Evolutionary conservation across 1,139 yeast genomes (phyloP).

Genomic region (Blastobotrys apis): DNA sequence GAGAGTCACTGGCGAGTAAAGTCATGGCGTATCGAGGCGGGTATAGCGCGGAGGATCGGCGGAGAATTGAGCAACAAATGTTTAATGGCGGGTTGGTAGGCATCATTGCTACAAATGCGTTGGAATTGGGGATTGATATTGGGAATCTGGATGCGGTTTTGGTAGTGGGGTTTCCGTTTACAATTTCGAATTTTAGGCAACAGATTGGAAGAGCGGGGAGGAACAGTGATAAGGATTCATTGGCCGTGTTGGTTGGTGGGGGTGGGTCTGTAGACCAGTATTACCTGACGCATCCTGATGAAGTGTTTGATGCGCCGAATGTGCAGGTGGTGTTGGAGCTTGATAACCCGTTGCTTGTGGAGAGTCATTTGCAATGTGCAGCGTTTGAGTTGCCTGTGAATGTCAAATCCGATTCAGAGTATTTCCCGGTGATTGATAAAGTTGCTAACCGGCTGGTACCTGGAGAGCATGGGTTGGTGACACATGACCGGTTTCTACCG

Average conservation of each 20-base stretch:
- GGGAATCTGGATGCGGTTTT: constrained; percentile 89
- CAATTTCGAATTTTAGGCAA: constrained; percentile 83
- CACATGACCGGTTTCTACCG: constrained; percentile 59
- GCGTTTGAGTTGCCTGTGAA: constrained; percentile 75
- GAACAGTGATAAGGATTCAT: constrained; percentile 46
- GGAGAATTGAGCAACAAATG: constrained; percentile 85
- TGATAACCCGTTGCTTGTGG: constrained; percentile 54
- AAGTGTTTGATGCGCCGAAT: constrained; percentile 46
- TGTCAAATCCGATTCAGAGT: constrained; percentile 48
- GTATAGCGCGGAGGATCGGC: constrained; percentile 76
- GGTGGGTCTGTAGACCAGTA: constrained; percentile 84
- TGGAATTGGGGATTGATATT: constrained; percentile 92
- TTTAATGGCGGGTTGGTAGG: constrained; percentile 80
- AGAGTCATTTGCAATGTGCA: constrained; percentile 89
- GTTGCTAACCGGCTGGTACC: constrained; percentile 9
- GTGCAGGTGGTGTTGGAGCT: constrained; percentile 48
- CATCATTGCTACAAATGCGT: constrained; percentile 89
- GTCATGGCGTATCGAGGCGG: constrained; percentile 97
- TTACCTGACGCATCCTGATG: constrained; percentile 66
- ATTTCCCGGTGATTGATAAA: constrained; percentile 41
- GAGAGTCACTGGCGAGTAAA: constrained; percentile 44
- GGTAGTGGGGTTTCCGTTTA: constrained; percentile 86
- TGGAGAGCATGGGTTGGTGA: constrained; percentile 3
- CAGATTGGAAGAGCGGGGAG: constrained; percentile 56
- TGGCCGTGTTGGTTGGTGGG: constrained; percentile 81